Percentiles rank a stretch among this genome's conserved stretches.
phyloP scores from a whole-genome alignment of 1,139 yeast genomes.

The Lodderomyces elongisporus region DNA sequence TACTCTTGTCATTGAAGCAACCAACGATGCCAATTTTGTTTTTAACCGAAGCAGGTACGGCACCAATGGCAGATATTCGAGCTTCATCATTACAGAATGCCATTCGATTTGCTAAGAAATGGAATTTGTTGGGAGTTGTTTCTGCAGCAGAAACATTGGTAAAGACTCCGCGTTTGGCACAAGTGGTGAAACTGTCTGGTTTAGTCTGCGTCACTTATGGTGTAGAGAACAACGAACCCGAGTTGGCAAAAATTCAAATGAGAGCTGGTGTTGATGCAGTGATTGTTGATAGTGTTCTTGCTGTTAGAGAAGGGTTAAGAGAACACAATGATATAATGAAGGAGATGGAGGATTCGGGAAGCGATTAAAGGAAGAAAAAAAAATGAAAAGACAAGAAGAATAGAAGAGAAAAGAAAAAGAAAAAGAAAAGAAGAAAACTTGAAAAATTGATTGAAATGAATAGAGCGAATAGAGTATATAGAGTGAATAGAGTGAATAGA shows the following conservation, averaged over 20 bases:
- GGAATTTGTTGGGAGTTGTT: constrained; percentile 91
- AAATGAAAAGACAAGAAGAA: too few species aligned
- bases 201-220: constrained; percentile 95
- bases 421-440: neutral
- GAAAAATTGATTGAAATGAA: neutral
- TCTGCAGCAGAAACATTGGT: constrained; percentile 84
- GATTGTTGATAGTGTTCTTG: constrained; percentile 90
- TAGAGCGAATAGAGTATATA: neutral
- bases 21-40: constrained; percentile 89
- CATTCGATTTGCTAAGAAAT: constrained; percentile 81
- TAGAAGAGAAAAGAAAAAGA: neutral
- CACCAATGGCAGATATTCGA: constrained; percentile 79
- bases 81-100: constrained; percentile 89
- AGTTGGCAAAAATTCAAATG: constrained; percentile 79
- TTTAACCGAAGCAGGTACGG: constrained; percentile 84
- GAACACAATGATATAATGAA: constrained; percentile 22
- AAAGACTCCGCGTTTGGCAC: constrained; percentile 81
- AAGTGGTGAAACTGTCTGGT: constrained; percentile 84
- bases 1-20: constrained; percentile 81
- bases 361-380: constrained; percentile 5
- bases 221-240: constrained; percentile 76
- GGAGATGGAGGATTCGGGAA: constrained; percentile 12
- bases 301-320: constrained; percentile 79
- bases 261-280: constrained; percentile 97
- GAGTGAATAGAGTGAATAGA: too few species aligned